A percentile compares a stretch with the other conserved stretches of the same genome.
Conservation (phyloP, 768 basidiomycete genomes). For the Fomitopsis pulvina region DNA sequence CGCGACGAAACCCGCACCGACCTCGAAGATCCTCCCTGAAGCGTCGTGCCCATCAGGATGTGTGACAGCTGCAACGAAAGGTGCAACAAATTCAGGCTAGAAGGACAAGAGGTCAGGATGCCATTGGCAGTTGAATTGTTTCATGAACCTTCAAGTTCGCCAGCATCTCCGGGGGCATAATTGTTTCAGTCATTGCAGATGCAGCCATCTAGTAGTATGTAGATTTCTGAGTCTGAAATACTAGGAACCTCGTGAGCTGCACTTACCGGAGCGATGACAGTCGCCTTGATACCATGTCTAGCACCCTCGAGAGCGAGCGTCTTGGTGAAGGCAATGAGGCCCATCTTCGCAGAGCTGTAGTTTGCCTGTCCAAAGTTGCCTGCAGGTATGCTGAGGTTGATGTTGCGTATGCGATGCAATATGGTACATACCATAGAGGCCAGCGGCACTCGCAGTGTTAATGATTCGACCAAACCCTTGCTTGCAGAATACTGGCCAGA, state of each 20-base stretch:
- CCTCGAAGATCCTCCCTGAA: slow-evolving; percentile 81
- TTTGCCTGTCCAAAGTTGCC: slow-evolving; percentile 97
- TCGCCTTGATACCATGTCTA: slow-evolving; percentile 84
- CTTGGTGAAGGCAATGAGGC: slow-evolving; percentile 85
- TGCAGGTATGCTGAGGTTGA: slow-evolving; percentile 19
- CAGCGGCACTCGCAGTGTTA: slow-evolving; percentile 93
- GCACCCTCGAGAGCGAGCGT: slow-evolving; percentile 89
- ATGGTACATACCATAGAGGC: slow-evolving; percentile 66
- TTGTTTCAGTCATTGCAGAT: slow-evolving; percentile 90
- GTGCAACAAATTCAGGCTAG: slow-evolving; percentile 88
- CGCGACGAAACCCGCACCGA: slow-evolving; percentile 88
- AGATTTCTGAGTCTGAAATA: background rate
- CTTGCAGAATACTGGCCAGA: slow-evolving; percentile 92
- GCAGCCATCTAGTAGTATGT: slow-evolving; percentile 68
- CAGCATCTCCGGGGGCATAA: slow-evolving; percentile 93
- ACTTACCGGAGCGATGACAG: slow-evolving; percentile 85
- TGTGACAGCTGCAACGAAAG: slow-evolving; percentile 82
- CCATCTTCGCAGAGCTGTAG: slow-evolving; percentile 98
- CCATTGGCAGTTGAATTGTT: background rate
- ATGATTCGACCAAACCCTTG: slow-evolving; percentile 93
- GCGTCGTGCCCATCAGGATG: slow-evolving; percentile 81
- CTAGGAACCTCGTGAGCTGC: background rate
- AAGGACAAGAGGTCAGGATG: slow-evolving; percentile 2
- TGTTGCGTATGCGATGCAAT: background rate
- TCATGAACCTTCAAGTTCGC: slow-evolving; percentile 64